Percentiles rank a stretch among this genome's conserved stretches.
These are phyloP conservation scores for Prinsepia uniflora DNA, from an alignment of 306 rosid genomes.

Conservation along the genomic window DNA sequence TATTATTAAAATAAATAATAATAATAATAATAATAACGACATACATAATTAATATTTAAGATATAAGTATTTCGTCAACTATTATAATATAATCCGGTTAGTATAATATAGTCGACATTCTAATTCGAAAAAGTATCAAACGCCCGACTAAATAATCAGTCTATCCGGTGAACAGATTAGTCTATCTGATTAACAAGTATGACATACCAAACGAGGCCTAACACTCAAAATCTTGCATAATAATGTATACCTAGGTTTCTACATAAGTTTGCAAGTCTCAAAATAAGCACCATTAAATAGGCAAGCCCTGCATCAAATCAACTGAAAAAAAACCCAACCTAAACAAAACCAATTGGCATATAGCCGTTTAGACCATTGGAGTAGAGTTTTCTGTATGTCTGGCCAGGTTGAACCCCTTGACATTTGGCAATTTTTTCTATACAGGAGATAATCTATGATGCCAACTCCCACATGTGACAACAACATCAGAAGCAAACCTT, in stretches of 20 bases:
- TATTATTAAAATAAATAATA: too few species aligned
- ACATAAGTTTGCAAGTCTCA: slow-evolving; percentile 10
- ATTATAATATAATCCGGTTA: too few species aligned
- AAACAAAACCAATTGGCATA: slow-evolving; percentile 13
- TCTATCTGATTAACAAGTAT: too few species aligned
- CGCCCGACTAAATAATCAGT: too few species aligned
- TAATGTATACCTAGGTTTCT: background rate
- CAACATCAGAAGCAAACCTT: slow-evolving; percentile 18
- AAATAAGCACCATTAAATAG: slow-evolving; percentile 3
- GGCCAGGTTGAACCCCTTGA: background rate
- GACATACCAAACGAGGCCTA: too few species aligned
- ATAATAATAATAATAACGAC: too few species aligned
- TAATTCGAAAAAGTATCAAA: too few species aligned
- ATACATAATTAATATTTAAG: too few species aligned
- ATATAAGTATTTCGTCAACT: too few species aligned
- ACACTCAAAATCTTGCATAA: background rate
- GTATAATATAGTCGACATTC: too few species aligned
- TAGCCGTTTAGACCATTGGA: background rate
- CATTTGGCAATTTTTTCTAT: slow-evolving; percentile 16
- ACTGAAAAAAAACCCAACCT: background rate
- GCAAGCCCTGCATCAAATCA: slow-evolving; percentile 26
- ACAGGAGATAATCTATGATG: slow-evolving; percentile 12
- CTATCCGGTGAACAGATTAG: too few species aligned
- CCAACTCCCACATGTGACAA: slow-evolving; percentile 27
- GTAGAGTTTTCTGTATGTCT: slow-evolving; percentile 8